Evolutionary conservation across 2,329 filamentous ascomycete species (phyloP), one percentile per base, ranked within the genome.

Genomic region (Aspergillus ochraceoroseus): DNA sequence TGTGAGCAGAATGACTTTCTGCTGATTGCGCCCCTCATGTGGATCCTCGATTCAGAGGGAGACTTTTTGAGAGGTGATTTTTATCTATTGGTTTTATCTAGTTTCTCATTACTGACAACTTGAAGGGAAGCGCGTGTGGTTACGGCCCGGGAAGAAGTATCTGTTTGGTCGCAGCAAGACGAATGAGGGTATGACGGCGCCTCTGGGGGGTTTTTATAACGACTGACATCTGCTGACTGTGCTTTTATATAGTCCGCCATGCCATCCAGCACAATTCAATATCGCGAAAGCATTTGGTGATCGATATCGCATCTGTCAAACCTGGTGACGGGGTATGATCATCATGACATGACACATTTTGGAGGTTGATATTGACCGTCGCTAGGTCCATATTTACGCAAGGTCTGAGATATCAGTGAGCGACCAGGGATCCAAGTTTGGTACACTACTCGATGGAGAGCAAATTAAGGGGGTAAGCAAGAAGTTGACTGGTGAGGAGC

Each of bases 281-380:
- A 33, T 98, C 92, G 20, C 77, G 90, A 41, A 87, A 92, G 57
- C 92, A 98, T 65, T 70, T 95, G 49, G 82, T 82, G 20, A 81
- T 98, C 35, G 75, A 80, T 28, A 79, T 96, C 5, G 79, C 75
- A 32, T 54, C 67, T 0, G 82, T 90, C 25, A 67, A 71, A 27
- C 68, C 80, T 9, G 82, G 79, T 32, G 79, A 86, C 57, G 85
- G 80, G 38, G 81, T 85, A 71, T 46, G 75, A 59, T 29, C 12
- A 2, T 7, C 32, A 1, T 52, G 41, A 3, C 7, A 17, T 22
- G 11, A n/a, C 4, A 27, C 29, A 28, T 30, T 12, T n/a, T 22
- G 23, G n/a, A 40, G 5, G 7, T 11, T 23, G 8, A 25, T 27
- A 40, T 46, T 53, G 47, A 54, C 32, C n/a, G 2, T 12, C 31